A percentile compares a stretch with the other conserved stretches of the same genome.
Evolutionary conservation across 2,329 filamentous ascomycete species (phyloP).

Genomic region (Aureobasidium sp.): DNA sequence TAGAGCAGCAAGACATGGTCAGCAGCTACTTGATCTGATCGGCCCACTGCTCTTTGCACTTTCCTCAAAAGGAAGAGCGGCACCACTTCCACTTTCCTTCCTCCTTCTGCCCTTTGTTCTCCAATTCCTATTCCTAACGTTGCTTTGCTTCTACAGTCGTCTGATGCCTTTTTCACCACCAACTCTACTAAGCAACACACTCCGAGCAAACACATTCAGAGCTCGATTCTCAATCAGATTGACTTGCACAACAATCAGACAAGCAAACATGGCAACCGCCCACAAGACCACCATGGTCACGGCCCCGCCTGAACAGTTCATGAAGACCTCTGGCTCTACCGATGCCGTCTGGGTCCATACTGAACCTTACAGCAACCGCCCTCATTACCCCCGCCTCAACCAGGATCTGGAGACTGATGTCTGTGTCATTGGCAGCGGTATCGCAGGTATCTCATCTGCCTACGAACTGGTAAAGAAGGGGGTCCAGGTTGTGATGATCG

Average conservation of each 20-base stretch:
- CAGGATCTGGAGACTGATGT: slow-evolving; percentile 43
- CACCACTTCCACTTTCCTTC: neutral
- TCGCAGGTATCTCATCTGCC: slow-evolving; percentile 45
- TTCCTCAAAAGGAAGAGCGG: neutral
- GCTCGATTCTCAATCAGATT: neutral
- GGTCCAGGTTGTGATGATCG: slow-evolving; percentile 45
- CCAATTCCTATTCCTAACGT: neutral
- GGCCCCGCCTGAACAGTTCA: slow-evolving; percentile 28
- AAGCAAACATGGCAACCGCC: slow-evolving; percentile 18
- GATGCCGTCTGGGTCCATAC: slow-evolving; percentile 50
- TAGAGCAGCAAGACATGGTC: neutral
- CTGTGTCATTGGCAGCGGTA: slow-evolving; percentile 48
- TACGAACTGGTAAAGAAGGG: slow-evolving; percentile 49
- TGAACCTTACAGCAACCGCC: slow-evolving; percentile 40
- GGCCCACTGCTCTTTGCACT: neutral
- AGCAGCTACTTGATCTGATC: neutral
- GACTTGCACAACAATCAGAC: neutral
- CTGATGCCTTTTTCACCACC: slow-evolving; percentile 8
- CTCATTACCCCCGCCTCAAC: slow-evolving; percentile 38
- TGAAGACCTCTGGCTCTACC: slow-evolving; percentile 44
- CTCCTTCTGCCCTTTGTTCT: neutral
- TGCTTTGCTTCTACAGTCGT: neutral
- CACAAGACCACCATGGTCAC: slow-evolving; percentile 13
- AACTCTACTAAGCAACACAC: neutral
- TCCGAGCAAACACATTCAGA: slow-evolving; percentile 1